Base-by-base conservation (phyloP, 225 moss, liverwort and hornwort species). In the Ulota crispa region DNA sequence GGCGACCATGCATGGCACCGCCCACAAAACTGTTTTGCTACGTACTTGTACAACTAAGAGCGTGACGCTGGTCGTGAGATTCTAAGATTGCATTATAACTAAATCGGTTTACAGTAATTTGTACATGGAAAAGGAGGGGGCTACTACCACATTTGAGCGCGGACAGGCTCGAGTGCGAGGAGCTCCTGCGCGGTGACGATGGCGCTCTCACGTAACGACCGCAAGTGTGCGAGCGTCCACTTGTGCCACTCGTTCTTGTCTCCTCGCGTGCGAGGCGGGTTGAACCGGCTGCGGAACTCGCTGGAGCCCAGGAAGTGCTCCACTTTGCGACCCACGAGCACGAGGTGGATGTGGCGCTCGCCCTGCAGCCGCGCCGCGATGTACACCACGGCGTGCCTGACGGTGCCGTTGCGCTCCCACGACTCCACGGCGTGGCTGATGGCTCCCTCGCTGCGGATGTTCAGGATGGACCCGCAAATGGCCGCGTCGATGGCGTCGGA, bases 271-370 rank as follows among this genome's bases (percentile, higher is more conserved):
- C 86, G 81, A 0, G 91, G 91, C 68, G 91, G 91, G 74, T 89
- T 89, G 68, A 85, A 91, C 14, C 85, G 83, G 50, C 41, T 83
- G 13, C 91, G 86, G 43, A 80, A 91, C 81, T 91, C 91, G 45
- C 85, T 87, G 20, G 91, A 91, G 68, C 91, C 91, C 42, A 87
- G 63, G 26, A 79, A 87, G 20, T 87, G 78, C 56, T 89, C 91
- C 76, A 91, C 91, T 72, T 88, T 91, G 3, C 78, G 80, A n/a
- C 91, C 91, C 6, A 91, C 91, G 19, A 91, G 91, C n/a, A 91
- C 91, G 52, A 91, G 86, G 45, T 91, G 91, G 42, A 91, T 85
- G 59, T 85, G 83, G 32, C 81, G 68, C 60, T 87, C 73, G 65
- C 82, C 78, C 4, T 81, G 78, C 12, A 90, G 60, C 36, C 82